These are phyloP conservation scores for Torulaspora franciscae DNA, from an alignment of 805 yeast genomes.

Conservation along the genomic window DNA sequence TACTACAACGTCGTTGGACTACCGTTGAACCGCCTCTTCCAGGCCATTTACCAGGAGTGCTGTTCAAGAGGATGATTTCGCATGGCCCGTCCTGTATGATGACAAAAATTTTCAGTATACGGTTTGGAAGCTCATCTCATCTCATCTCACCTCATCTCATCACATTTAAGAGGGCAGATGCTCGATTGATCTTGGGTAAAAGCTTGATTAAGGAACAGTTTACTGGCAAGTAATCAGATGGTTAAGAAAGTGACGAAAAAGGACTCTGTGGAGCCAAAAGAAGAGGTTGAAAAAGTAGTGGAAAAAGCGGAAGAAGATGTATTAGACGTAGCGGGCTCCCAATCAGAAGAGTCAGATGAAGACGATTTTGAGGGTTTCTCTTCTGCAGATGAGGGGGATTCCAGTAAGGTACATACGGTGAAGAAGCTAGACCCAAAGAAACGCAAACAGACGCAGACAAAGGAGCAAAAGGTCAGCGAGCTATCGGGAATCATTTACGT, in stretches of 20 bases:
- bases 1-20: conserved; percentile 83
- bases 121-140: conserved; percentile 10
- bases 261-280: conserved; percentile 14
- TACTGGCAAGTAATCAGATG: background rate
- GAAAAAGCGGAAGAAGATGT: conserved; percentile 16
- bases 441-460: conserved; percentile 20
- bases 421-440: conserved; percentile 30
- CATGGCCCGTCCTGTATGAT: background rate
- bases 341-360: conserved; percentile 28
- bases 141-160: conserved; percentile 18
- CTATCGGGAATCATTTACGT: conserved; percentile 73
- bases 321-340: conserved; percentile 28
- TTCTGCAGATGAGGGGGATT: conserved; percentile 32
- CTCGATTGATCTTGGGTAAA: too few species aligned
- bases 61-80: background rate
- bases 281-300: conserved; percentile 22
- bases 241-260: conserved; percentile 13
- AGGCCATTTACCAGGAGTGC: conserved; percentile 12
- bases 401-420: conserved; percentile 24
- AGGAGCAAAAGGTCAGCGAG: conserved; percentile 25
- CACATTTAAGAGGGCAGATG: background rate
- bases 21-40: conserved; percentile 57
- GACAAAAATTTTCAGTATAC: conserved; percentile 12
- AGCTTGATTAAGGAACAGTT: too few species aligned
- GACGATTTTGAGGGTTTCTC: conserved; percentile 34